Percentiles rank a stretch among this genome's conserved stretches.
Evolutionary conservation across 495 filamentous ascomycete species (phyloP).

Genomic region (Talaromyces nanjingensis): DNA sequence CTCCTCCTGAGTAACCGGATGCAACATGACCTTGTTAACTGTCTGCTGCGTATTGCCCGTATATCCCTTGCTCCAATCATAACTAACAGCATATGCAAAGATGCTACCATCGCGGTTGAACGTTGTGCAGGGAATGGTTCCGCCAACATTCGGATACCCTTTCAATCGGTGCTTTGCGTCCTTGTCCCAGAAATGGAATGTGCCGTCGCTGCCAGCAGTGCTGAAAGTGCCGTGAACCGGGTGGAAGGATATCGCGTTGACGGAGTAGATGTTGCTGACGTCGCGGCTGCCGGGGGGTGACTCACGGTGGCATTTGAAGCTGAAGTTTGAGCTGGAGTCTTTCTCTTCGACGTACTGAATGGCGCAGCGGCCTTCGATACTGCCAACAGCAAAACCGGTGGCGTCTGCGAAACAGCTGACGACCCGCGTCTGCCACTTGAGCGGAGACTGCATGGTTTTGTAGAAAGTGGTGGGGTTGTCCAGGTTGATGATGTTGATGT

Average conservation of each 20-base stretch:
- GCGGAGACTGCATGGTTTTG: slow-evolving; percentile 74
- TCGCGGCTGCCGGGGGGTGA: slow-evolving; percentile 54
- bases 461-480: slow-evolving; percentile 70
- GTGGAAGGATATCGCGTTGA: slow-evolving; percentile 87
- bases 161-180: slow-evolving; percentile 80
- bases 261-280: slow-evolving; percentile 74
- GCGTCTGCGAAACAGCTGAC: slow-evolving; percentile 81
- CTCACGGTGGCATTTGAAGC: slow-evolving; percentile 90
- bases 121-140: slow-evolving; percentile 67
- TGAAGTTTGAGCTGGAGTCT: slow-evolving; percentile 74
- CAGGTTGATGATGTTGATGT: slow-evolving; percentile 81
- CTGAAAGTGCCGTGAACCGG: slow-evolving; percentile 83
- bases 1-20: slow-evolving; percentile 68
- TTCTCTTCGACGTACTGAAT: slow-evolving; percentile 88
- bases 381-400: slow-evolving; percentile 76
- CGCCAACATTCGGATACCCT: slow-evolving; percentile 78
- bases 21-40: slow-evolving; percentile 81
- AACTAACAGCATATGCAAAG: slow-evolving; percentile 87
- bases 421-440: slow-evolving; percentile 83
- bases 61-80: slow-evolving; percentile 94
- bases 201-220: slow-evolving; percentile 83
- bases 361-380: slow-evolving; percentile 83
- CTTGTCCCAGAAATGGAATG: slow-evolving; percentile 89
- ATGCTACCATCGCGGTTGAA: slow-evolving; percentile 74
- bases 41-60: slow-evolving; percentile 59